Base-by-base conservation (phyloP, 306 rosid genomes). In the Acmispon strigosus region DNA sequence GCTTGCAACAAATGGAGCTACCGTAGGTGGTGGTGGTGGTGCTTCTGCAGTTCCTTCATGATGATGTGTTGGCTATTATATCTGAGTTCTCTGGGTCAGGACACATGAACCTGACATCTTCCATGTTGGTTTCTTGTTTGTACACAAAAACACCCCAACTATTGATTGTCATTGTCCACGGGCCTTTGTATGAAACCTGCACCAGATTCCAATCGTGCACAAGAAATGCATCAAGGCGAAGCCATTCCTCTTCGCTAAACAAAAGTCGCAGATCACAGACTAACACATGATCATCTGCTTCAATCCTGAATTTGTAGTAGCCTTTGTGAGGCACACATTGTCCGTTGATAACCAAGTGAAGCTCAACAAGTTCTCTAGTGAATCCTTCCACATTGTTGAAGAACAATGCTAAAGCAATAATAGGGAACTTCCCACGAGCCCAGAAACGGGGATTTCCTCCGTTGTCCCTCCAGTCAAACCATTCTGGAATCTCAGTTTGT, bases 111-210 rank as follows among this genome's bases (percentile, higher is more conserved):
- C 11, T 18, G 7, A 57, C 22, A 29, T 29, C 20, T 27, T 17
- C 16, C 45, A 10, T 16, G 49, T 71, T 45, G n/a, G 66, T 11
- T 71, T 9, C 58, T 71, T 12, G 48, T 29, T 58, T 7, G 22
- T 11, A 55, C 34, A 6, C 65, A 42, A 0, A 42, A 6, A 56
- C 55, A 39, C 75, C 66, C 75, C 75, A 42, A 14, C 11, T 0
- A 42, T 10, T 44, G 4, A 45, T n/a, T 0, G 10, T 45, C 20
- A 42, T 2, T 10, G 0, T 9, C 10, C 11, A 10, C 7, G 24
- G 0, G 55, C 17, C 8, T 3, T 22, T 32, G 2, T 6, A 42
- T 14, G 18, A 42, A 56, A 70, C 39, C 43, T 42, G 32, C 44
- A 70, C 55, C 1, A 9, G 13, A 27, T 70, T 70, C 66, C 56